These are phyloP conservation scores for Colletotrichum nymphaeae DNA, from an alignment of 2,329 filamentous ascomycete genomes.

Conservation along the genomic window DNA sequence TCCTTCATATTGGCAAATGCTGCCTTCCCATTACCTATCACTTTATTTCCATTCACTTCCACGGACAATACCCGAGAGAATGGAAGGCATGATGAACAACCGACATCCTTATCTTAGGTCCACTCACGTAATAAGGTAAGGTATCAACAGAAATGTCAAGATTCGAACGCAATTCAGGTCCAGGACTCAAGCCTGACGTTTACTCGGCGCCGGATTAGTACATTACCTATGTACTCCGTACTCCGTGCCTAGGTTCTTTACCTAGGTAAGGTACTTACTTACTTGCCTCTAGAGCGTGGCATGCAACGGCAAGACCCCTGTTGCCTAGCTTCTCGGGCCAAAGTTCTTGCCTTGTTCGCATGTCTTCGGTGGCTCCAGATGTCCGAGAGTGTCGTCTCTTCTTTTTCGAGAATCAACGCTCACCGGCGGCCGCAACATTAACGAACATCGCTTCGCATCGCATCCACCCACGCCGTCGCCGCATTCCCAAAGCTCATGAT, in stretches of 20 bases:
- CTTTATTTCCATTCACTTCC: too few relatives aligned
- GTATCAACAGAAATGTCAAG: neutral
- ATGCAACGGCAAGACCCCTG: slow-evolving; percentile 14
- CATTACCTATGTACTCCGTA: neutral
- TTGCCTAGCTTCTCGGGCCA: slow-evolving; percentile 18
- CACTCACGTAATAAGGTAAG: too few relatives aligned
- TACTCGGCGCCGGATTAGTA: neutral
- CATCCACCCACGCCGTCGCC: neutral
- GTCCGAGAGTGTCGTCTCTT: neutral
- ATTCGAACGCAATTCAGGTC: neutral
- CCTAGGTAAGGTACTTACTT: neutral
- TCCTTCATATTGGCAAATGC: neutral
- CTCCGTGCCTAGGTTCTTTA: too few relatives aligned
- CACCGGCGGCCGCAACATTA: neutral
- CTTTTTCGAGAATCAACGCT: neutral
- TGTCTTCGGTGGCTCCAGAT: neutral
- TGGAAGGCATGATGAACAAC: neutral
- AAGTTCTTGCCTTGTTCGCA: neutral
- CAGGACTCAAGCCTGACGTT: neutral
- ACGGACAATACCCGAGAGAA: neutral
- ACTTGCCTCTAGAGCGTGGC: neutral
- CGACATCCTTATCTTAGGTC: neutral
- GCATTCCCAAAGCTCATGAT: neutral
- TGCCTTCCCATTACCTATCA: neutral
- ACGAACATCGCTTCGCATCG: neutral